Conservation (phyloP, 345 rosid species). For the Pseudoturritis turrita region DNA sequence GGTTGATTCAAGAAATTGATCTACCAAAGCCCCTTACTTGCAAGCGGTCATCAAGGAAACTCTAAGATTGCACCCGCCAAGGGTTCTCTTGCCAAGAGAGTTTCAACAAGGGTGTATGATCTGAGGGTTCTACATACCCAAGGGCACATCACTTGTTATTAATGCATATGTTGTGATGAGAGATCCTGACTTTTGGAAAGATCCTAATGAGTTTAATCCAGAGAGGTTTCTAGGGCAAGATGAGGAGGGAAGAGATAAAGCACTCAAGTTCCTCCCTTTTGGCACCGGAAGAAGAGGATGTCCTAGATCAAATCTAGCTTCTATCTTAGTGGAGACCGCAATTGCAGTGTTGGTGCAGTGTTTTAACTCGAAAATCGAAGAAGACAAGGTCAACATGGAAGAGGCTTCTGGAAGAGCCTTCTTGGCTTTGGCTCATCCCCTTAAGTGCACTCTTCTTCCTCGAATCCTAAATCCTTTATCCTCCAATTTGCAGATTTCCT, state of each 20-base stretch:
- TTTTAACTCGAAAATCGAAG: background rate
- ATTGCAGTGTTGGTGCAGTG: slow-evolving; percentile 10
- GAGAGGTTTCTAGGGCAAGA: slow-evolving; percentile 6
- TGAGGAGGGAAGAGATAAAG: background rate
- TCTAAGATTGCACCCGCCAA: slow-evolving; percentile 4
- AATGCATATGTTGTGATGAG: background rate
- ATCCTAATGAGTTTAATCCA: slow-evolving; percentile 1
- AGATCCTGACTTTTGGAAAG: slow-evolving; percentile 12
- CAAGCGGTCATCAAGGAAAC: background rate
- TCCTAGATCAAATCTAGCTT: slow-evolving; percentile 15
- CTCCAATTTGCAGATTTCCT: background rate
- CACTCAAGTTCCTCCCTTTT: background rate
- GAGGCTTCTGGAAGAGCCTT: background rate
- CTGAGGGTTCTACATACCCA: slow-evolving; percentile 10
- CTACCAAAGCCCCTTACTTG: background rate
- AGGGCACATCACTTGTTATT: background rate
- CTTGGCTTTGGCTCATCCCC: slow-evolving; percentile 17
- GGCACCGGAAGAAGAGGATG: slow-evolving; percentile 21
- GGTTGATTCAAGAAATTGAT: slow-evolving; percentile 18
- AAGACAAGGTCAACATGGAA: slow-evolving; percentile 2
- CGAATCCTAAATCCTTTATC: background rate
- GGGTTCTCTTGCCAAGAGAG: background rate
- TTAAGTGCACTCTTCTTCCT: slow-evolving; percentile 1
- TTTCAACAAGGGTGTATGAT: background rate
- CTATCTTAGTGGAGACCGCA: background rate